A percentile compares a stretch with the other conserved stretches of the same genome.
These are phyloP conservation scores for Ustilago bromivora DNA, from an alignment of 1,284 basidiomycete genomes.

Conservation along the genomic window DNA sequence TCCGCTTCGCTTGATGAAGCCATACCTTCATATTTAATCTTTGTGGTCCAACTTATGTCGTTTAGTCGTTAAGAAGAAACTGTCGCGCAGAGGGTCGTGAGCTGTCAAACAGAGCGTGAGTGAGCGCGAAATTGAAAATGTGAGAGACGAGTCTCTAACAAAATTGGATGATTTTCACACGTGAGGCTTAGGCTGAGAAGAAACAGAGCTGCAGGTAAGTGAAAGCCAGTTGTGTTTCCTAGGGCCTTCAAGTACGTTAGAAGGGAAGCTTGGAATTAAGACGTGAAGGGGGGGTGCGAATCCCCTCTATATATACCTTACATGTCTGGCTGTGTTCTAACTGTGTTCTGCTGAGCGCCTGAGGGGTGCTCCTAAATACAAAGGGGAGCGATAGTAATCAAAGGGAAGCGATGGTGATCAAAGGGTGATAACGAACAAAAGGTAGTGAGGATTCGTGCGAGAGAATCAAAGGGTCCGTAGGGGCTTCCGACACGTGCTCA, in stretches of 20 bases:
- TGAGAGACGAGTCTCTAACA: background rate
- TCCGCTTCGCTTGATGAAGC: background rate
- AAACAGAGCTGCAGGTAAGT: conserved; percentile 11
- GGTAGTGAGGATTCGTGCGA: too few relatives aligned
- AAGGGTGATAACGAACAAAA: background rate
- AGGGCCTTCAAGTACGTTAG: too few relatives aligned
- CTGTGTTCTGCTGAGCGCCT: too few relatives aligned
- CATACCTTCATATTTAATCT: background rate
- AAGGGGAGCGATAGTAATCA: too few relatives aligned
- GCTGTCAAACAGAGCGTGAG: background rate
- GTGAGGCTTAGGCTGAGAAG: conserved; percentile 14
- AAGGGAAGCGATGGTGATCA: too few relatives aligned
- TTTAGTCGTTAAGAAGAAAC: background rate
- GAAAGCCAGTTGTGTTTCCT: background rate
- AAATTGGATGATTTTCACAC: conserved; percentile 4
- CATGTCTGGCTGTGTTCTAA: too few relatives aligned
- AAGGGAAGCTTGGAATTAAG: too few relatives aligned
- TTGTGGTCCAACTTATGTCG: background rate
- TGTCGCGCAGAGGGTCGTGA: background rate
- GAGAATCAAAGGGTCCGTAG: too few relatives aligned
- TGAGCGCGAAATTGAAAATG: background rate
- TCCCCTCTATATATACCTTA: too few relatives aligned
- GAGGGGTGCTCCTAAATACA: too few relatives aligned
- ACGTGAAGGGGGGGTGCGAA: too few relatives aligned
- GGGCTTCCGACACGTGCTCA: too few relatives aligned